phyloP scores from a whole-genome alignment of 169 alveolate genomes.

The Eimeria necatrix region DNA sequence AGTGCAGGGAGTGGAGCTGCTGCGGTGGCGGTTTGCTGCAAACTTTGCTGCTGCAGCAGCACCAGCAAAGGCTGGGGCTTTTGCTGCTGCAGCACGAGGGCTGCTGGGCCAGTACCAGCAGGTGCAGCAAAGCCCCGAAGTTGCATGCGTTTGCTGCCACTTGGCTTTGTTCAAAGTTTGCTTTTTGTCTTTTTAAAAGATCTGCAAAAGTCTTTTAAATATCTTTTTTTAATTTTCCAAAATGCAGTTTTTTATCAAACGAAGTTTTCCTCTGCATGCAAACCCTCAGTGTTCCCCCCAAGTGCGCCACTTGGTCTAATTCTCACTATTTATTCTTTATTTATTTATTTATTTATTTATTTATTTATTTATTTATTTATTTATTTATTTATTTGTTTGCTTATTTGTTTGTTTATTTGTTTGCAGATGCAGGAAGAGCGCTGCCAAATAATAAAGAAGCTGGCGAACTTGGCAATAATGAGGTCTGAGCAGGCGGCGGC shows the following conservation, averaged over 20 bases:
- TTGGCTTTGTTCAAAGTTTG: background rate
- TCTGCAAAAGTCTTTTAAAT: no score
- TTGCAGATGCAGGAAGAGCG: conserved; percentile 53
- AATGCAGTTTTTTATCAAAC: no score
- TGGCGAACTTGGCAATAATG: conserved; percentile 30
- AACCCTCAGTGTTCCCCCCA: no score
- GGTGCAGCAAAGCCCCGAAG: background rate
- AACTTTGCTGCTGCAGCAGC: conserved; percentile 55
- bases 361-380: no score
- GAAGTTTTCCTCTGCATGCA: no score
- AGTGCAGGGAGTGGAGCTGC: conserved; percentile 47
- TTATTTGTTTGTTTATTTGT: background rate
- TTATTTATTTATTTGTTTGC: background rate
- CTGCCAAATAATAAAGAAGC: conserved; percentile 64
- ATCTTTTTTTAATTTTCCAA: no score
- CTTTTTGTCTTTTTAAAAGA: background rate
- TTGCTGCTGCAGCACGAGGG: conserved; percentile 66
- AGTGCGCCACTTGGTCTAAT: background rate
- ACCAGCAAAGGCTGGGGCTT: conserved; percentile 63
- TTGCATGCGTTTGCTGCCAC: background rate
- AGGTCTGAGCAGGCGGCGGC: conserved; percentile 79
- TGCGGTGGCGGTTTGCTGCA: conserved; percentile 60
- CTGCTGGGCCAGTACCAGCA: conserved; percentile 31
- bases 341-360: no score
- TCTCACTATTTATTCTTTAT: background rate